Percentiles rank a stretch among this genome's conserved stretches.
These are phyloP conservation scores for Curvularia verruculosa DNA, from an alignment of 2,329 filamentous ascomycete genomes.

Conservation along the genomic window DNA sequence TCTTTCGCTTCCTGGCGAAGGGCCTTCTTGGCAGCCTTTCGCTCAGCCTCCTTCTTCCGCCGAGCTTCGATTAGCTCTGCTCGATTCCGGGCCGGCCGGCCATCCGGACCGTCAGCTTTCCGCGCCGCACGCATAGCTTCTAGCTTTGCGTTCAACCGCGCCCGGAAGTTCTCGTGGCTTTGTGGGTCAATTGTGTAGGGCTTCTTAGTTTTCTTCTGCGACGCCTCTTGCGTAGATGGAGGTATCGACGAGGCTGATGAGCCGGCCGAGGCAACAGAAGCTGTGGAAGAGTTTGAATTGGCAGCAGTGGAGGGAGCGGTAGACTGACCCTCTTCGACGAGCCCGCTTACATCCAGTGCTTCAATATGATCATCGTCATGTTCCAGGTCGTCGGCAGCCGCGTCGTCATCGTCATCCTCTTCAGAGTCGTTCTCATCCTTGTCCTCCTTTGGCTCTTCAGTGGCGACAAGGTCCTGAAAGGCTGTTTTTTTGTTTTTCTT, in stretches of 20 bases:
- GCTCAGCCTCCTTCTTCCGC: slow-evolving; percentile 83
- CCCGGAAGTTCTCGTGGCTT: slow-evolving; percentile 75
- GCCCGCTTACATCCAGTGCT: slow-evolving; percentile 45
- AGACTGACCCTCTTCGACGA: slow-evolving; percentile 46
- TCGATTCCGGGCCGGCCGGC: slow-evolving; percentile 80
- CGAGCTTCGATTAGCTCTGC: slow-evolving; percentile 92
- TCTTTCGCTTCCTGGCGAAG: slow-evolving; percentile 76
- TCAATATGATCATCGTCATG: slow-evolving; percentile 42
- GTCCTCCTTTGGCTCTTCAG: slow-evolving; percentile 34
- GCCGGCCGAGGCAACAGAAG: slow-evolving; percentile 50
- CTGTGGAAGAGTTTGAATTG: slow-evolving; percentile 49
- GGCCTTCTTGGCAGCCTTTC: slow-evolving; percentile 88
- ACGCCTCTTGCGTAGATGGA: slow-evolving; percentile 31
- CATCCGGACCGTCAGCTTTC: slow-evolving; percentile 84
- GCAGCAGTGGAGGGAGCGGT: slow-evolving; percentile 41
- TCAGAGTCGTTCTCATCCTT: slow-evolving; percentile 27
- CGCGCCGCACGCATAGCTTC: slow-evolving; percentile 82
- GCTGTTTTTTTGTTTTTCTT: slow-evolving; percentile 41
- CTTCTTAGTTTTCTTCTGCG: slow-evolving; percentile 41
- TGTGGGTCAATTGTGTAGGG: slow-evolving; percentile 44
- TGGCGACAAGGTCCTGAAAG: slow-evolving; percentile 34
- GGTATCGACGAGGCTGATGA: slow-evolving; percentile 58
- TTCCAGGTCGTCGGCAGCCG: slow-evolving; percentile 30
- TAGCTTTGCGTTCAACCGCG: slow-evolving; percentile 80
- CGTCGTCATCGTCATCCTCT: slow-evolving; percentile 28